phyloP scores from a whole-genome alignment of 2,329 filamentous ascomycete genomes.

The Pseudopithomyces maydicus region DNA sequence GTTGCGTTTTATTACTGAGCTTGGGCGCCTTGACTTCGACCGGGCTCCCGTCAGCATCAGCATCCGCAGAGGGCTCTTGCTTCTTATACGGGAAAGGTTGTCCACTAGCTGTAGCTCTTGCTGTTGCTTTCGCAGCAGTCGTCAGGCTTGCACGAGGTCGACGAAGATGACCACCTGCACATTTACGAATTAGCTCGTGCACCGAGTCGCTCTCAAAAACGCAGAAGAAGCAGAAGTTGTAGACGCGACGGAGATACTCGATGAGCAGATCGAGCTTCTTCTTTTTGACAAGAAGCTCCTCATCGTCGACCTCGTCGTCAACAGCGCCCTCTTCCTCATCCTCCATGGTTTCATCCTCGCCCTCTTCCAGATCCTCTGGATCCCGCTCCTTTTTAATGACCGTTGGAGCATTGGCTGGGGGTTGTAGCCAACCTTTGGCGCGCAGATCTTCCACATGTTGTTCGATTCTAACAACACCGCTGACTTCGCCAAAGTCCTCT shows the following conservation, averaged over 20 bases:
- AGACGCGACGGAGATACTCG: slow-evolving; percentile 93
- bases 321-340: slow-evolving; percentile 68
- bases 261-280: slow-evolving; percentile 96
- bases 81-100: slow-evolving; percentile 85
- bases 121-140: slow-evolving; percentile 80
- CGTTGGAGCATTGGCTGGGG: slow-evolving; percentile 59
- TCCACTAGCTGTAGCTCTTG: slow-evolving; percentile 80
- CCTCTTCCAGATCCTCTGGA: slow-evolving; percentile 72
- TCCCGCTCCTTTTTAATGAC: slow-evolving; percentile 66
- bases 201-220: slow-evolving; percentile 98
- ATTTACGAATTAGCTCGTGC: slow-evolving; percentile 94
- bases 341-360: slow-evolving; percentile 66
- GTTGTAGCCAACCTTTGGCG: slow-evolving; percentile 76
- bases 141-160: slow-evolving; percentile 86
- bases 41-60: slow-evolving; percentile 67
- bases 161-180: slow-evolving; percentile 94
- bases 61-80: slow-evolving; percentile 67
- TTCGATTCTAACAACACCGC: slow-evolving; percentile 80
- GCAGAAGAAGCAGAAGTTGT: slow-evolving; percentile 99
- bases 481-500: slow-evolving; percentile 45
- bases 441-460: slow-evolving; percentile 83
- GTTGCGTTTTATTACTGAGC: slow-evolving; percentile 76
- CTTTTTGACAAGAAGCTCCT: slow-evolving; percentile 88
- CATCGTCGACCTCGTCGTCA: slow-evolving; percentile 85
- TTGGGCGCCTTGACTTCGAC: slow-evolving; percentile 72